A percentile compares a stretch with the other conserved stretches of the same genome.
Evolutionary conservation across 202 grass and related monocot genomes (phyloP).

Genomic region (Carex arenaria): DNA sequence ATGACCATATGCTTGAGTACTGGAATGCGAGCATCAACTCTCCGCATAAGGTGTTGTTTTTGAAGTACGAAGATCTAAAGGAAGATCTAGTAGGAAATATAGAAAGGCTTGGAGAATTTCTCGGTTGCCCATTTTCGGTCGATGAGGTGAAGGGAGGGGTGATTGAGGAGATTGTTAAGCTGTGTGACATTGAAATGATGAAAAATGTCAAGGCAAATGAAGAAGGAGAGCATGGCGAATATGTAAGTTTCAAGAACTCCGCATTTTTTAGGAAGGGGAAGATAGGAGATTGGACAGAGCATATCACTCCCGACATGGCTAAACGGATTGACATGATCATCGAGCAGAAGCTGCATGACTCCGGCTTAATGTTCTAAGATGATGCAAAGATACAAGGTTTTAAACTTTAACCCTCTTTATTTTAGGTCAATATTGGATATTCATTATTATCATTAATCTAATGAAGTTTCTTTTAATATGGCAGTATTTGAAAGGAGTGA

Average conservation of each 20-base stretch:
- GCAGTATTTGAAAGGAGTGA: background rate
- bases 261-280: conserved; percentile 33
- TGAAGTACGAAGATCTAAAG: conserved; percentile 39
- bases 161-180: conserved; percentile 12
- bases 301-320: conserved; percentile 29
- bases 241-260: conserved; percentile 21
- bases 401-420: background rate
- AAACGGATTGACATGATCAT: conserved; percentile 22
- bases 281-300: conserved; percentile 32
- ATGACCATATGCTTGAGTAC: conserved; percentile 37
- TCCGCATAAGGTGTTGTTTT: conserved; percentile 32
- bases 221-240: background rate
- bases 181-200: conserved; percentile 31
- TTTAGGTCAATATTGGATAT: background rate
- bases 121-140: conserved; percentile 25
- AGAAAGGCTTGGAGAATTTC: conserved; percentile 28
- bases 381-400: background rate
- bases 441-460: background rate
- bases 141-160: conserved; percentile 20
- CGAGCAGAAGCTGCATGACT: conserved; percentile 30
- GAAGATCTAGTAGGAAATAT: conserved; percentile 13
- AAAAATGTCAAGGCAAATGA: conserved; percentile 21
- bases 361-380: conserved; percentile 20
- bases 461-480: background rate
- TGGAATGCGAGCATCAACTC: conserved; percentile 33